These are phyloP conservation scores for Macroventuria anomochaeta DNA, from an alignment of 2,329 filamentous ascomycete species.

Conservation along the genomic window DNA sequence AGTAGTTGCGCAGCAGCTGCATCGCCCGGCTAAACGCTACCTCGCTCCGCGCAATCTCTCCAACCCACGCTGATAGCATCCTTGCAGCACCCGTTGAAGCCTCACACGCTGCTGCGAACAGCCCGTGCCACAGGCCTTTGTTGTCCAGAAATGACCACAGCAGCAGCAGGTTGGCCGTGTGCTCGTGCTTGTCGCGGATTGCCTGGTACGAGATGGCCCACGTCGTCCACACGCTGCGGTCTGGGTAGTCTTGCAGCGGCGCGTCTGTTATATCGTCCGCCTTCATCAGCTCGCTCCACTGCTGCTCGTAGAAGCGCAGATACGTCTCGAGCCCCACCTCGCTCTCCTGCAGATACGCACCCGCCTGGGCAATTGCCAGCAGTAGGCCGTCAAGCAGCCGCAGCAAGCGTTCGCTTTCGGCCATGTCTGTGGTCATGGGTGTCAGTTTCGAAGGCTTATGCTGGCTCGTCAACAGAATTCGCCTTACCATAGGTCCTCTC, in stretches of 20 bases:
- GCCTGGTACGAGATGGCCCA: slow-evolving; percentile 43
- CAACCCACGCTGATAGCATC: slow-evolving; percentile 24
- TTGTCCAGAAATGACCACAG: slow-evolving; percentile 38
- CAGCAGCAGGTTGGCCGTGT: slow-evolving; percentile 34
- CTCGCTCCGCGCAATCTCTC: slow-evolving; percentile 19
- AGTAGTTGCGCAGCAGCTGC: slow-evolving; percentile 34
- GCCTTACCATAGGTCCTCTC: slow-evolving; percentile 22
- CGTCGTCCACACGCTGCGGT: slow-evolving; percentile 39
- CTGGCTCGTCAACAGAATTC: neutral
- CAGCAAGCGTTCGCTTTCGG: slow-evolving; percentile 18
- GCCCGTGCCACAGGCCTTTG: slow-evolving; percentile 35
- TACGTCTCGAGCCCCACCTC: slow-evolving; percentile 24
- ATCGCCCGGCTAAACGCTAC: slow-evolving; percentile 27
- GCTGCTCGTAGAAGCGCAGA: slow-evolving; percentile 34
- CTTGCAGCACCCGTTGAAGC: slow-evolving; percentile 1
- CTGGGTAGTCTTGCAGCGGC: slow-evolving; percentile 32
- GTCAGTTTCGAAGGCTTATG: slow-evolving; percentile 11
- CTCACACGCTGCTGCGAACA: slow-evolving; percentile 25
- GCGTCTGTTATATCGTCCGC: slow-evolving; percentile 6
- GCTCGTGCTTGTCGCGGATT: slow-evolving; percentile 25
- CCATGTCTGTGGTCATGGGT: slow-evolving; percentile 14
- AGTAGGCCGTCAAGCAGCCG: slow-evolving; percentile 29
- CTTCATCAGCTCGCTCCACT: slow-evolving; percentile 35
- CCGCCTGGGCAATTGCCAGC: slow-evolving; percentile 31
- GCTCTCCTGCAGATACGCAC: slow-evolving; percentile 31